phyloP scores from a whole-genome alignment of 331 rosid genomes.

The Dryas integrifolia region DNA sequence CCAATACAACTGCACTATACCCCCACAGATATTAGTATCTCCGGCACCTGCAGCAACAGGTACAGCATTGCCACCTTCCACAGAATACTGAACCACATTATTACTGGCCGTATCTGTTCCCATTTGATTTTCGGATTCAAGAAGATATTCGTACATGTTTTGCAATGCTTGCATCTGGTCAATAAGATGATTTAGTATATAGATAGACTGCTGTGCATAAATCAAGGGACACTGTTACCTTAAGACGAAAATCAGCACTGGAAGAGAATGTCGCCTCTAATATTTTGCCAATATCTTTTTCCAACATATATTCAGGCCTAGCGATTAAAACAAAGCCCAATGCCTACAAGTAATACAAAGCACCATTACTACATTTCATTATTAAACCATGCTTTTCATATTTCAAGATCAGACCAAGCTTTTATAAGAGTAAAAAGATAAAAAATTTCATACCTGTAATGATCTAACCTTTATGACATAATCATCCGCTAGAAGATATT shows the following conservation, averaged over 20 bases:
- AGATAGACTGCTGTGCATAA: conserved; percentile 11
- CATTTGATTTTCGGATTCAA: conserved; percentile 90
- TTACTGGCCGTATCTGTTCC: conserved; percentile 53
- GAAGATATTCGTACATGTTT: conserved; percentile 86
- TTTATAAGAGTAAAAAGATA: not conserved
- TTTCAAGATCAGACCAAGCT: conserved; percentile 1
- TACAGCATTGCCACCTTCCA: conserved; percentile 65
- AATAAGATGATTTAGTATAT: conserved; percentile 36
- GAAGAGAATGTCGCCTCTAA: conserved; percentile 70
- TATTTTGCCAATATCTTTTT: conserved; percentile 73
- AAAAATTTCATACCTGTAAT: conserved; percentile 60
- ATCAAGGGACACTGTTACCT: conserved; percentile 48
- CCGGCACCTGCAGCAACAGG: conserved; percentile 99
- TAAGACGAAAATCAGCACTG: conserved; percentile 66
- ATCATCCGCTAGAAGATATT: conserved; percentile 69
- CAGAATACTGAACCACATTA: conserved; percentile 40
- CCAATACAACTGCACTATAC: conserved; percentile 94
- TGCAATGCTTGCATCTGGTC: conserved; percentile 94
- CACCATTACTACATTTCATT: conserved; percentile 31
- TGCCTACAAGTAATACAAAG: conserved; percentile 61
- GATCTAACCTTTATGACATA: conserved; percentile 70
- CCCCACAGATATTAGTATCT: conserved; percentile 98
- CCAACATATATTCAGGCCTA: conserved; percentile 95
- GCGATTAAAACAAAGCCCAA: conserved; percentile 89
- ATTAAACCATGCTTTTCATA: conserved; percentile 15